Evolutionary conservation across 2,329 filamentous ascomycete genomes (phyloP), one percentile per base, ranked within the genome.

Genomic region (Colletotrichum euphorbiae): DNA sequence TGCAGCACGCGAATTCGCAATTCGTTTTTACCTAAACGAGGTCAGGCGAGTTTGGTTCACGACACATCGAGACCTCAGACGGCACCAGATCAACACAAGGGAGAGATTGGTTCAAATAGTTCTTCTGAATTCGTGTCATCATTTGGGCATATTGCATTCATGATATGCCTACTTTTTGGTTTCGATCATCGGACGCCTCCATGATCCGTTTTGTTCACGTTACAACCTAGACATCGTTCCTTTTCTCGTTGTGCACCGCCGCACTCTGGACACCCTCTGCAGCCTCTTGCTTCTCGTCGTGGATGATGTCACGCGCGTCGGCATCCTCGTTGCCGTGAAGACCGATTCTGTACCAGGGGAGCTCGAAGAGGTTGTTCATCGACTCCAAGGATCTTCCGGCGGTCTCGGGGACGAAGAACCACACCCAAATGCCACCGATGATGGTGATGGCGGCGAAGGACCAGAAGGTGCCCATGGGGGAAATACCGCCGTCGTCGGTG

Each of bases 261-360:
- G 70, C 71, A 2, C 74, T 76, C 2, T 73, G 74, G 6, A 71
- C 72, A 45, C 78, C 78, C 45, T 77, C 77, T 0, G 76, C 78
- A 13, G 74, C 72, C 19, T 76, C 75, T 71, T 82, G 75, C 78
- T 86, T 85, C 75, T 85, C 83, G 62, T 80, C 74, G 36, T 78
- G 73, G 1, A 75, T 80, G 48, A 75, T 72, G 42, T 87, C 85
- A 72, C 80, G 78, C 55, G 76, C 73, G 5, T 85, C 83, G 7
- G 85, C 86, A 72, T 87, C 83, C 69, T 74, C 74, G 74, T 87
- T 87, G 0, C 86, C 86, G 71, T 83, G 75, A 0, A 82, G 79
- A 36, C 92, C 92, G 71, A 95, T 93, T 77, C 87, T 85, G 77
- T 91, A 89, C 92, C 92, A 94, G 0, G 89, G 90, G 55, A 93